Base-by-base conservation (phyloP, 2,329 filamentous ascomycete species). In the Fusarium pseudocircinatum region DNA sequence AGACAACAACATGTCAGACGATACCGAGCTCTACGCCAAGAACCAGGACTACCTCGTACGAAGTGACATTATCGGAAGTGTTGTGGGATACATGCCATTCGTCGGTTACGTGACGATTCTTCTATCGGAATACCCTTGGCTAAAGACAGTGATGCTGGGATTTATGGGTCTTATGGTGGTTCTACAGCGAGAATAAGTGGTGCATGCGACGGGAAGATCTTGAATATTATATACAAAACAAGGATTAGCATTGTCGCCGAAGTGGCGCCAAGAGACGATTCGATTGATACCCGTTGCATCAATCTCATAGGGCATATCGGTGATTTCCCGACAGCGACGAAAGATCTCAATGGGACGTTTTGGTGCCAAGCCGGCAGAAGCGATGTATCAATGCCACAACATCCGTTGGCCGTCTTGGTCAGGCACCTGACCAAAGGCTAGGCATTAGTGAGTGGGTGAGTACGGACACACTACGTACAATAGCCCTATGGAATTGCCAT, bases 31-130 rank as follows among this genome's bases (percentile, higher is more conserved):
- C 18, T 97, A 97, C 81, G 95, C 96, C 6, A 86, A 87, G 43
- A 94, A 93, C 24, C 96, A 99, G 84, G 93, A 94, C 79, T 97
- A 94, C 81, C 87, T 99, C 50, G 91, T 93, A 81, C 90, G 96
- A 67, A 89, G 93, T 80, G 96, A 98, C 80, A 95, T 99, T 63
- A 94, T 99, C 64, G 96, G 96, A 50, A 97, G 93, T 76, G 96
- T 98, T 12, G 87, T 96, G 16, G 96, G 90, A 42, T 99, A 97
- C 81, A 91, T 98, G 64, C 96, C 96, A 0, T 97, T 96, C 78
- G 95, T 98, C 20, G 96, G 96, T 75, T 98, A 98, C 80, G 95
- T 98, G 50, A 99, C 96, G 4, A 99, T 99, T 77, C 86, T 98
- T 82, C 86, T 99, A 71, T 96, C 94, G 72, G 96, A 99, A 82